Percentiles rank a stretch among this genome's conserved stretches.
phyloP scores from a whole-genome alignment of 768 basidiomycete genomes.

The Tricholoma sp. region DNA sequence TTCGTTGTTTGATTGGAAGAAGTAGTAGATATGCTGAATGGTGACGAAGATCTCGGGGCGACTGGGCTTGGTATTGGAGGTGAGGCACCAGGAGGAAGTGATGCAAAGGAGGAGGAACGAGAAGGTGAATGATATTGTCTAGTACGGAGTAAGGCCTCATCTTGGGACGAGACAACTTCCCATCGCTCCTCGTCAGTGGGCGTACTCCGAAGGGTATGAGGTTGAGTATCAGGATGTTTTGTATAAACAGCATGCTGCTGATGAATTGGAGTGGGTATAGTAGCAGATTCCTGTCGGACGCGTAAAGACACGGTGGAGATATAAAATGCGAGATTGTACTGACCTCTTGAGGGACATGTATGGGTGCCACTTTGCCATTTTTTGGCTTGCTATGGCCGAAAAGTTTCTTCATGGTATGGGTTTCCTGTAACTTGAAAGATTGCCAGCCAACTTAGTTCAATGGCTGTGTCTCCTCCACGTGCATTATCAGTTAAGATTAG shows the following conservation, averaged over 20 bases:
- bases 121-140: constrained; percentile 30
- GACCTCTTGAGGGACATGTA: constrained; percentile 25
- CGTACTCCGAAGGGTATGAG: constrained; percentile 15
- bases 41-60: constrained; percentile 40
- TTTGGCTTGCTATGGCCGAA: constrained; percentile 47
- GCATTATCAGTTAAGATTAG: no score
- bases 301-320: neutral
- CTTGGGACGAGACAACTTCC: constrained; percentile 34
- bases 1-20: constrained; percentile 8
- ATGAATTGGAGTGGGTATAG: constrained; percentile 31
- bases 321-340: neutral
- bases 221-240: constrained; percentile 6
- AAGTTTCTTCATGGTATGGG: constrained; percentile 45
- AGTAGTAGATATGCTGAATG: constrained; percentile 33
- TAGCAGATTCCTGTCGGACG: neutral
- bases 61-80: constrained; percentile 34
- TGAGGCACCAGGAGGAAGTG: constrained; percentile 40
- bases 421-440: no score
- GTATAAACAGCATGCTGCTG: constrained; percentile 16
- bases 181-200: constrained; percentile 39
- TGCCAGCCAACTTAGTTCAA: no score
- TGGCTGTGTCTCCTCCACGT: no score
- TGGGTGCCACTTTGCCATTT: constrained; percentile 24
- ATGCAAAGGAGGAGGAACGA: constrained; percentile 48
- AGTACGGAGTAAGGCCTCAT: constrained; percentile 21